Evolutionary conservation across 768 basidiomycete genomes (phyloP), one percentile per base, ranked within the genome.

Genomic region (Nevesoporus exiguus): DNA sequence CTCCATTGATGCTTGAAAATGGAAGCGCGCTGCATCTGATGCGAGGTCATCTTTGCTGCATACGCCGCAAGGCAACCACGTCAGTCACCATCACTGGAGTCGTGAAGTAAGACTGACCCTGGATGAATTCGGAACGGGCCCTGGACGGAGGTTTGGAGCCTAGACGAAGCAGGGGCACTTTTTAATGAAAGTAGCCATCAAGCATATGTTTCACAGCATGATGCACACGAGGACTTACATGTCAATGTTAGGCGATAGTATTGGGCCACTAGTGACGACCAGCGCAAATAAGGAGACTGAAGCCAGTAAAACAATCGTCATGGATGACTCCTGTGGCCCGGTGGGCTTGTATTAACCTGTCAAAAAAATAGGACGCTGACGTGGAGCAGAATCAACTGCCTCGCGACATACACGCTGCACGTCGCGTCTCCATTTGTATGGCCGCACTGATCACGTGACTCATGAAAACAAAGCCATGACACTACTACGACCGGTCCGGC

Each of bases 241-340:
- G 21, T 64, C 57, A 31, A 67, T 54, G 46, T 60, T 55, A 13
- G 51, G n/a, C 2, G 67, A 61, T 17, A 63, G 53, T 52, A 77
- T 60, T 25, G 77, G 77, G 57, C 66, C 75, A 63, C 75, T 64
- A 51, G 72, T 68, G 59, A 77, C 77, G 67, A 75, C 73, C 68
- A 79, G 72, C 69, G 71, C 75, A 53, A 76, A 66, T 30, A 78
- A 66, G 46, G 71, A 70, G 50, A 74, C 61, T 17, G 69, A 76
- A 44, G 68, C 72, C 48, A 78, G 64, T 34, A 77, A 60, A 52
- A 67, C 65, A 22, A 74, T 64, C 22, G 73, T 66, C 76, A 77
- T 78, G 41, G 21, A 49, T 41, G n/a, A 27, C 10, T 29, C 29
- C 30, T 5, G 45, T 33, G 34, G 27, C 41, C 41, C 14, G 13